Percentiles rank a stretch among this genome's conserved stretches.
phyloP scores from a whole-genome alignment of 2,329 filamentous ascomycete genomes.

The Pseudogymnoascus sp. region DNA sequence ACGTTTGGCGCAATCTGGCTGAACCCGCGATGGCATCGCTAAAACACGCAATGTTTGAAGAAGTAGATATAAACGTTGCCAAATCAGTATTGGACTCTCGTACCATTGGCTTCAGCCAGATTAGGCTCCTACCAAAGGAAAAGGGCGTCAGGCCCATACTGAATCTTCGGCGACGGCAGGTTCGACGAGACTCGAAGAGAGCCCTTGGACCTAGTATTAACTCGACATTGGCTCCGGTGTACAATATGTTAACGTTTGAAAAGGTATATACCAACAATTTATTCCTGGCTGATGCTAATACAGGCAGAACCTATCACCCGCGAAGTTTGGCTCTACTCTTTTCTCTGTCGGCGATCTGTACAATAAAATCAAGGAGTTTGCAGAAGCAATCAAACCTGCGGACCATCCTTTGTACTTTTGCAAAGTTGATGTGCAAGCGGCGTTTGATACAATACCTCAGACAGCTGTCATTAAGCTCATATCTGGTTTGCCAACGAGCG shows the following conservation, averaged over 20 bases:
- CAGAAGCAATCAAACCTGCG: conserved; percentile 37
- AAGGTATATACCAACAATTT: conserved; percentile 45
- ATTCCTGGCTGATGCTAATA: conserved; percentile 16
- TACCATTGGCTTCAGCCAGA: conserved; percentile 65
- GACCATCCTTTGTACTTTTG: conserved; percentile 65
- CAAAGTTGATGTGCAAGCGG: conserved; percentile 85
- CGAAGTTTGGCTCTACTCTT: conserved; percentile 67
- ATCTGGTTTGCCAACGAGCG: conserved; percentile 45
- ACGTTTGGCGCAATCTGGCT: conserved; percentile 74
- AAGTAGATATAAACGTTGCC: conserved; percentile 55
- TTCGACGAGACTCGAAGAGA: conserved; percentile 46
- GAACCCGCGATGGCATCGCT: conserved; percentile 64
- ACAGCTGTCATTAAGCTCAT: conserved; percentile 62
- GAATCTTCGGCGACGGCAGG: conserved; percentile 66
- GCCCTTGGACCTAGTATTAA: conserved; percentile 62
- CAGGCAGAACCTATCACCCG: conserved; percentile 41
- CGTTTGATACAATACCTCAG: conserved; percentile 95
- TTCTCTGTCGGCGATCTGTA: conserved; percentile 80
- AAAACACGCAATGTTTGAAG: conserved; percentile 70
- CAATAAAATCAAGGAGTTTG: conserved; percentile 63
- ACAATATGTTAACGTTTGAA: conserved; percentile 72
- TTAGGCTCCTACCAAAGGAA: conserved; percentile 78
- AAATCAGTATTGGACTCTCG: conserved; percentile 52
- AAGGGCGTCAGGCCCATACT: conserved; percentile 73
- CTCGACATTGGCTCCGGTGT: conserved; percentile 62